Conservation (phyloP, 208 protist genomes). For the Naegleria gruberi region DNA sequence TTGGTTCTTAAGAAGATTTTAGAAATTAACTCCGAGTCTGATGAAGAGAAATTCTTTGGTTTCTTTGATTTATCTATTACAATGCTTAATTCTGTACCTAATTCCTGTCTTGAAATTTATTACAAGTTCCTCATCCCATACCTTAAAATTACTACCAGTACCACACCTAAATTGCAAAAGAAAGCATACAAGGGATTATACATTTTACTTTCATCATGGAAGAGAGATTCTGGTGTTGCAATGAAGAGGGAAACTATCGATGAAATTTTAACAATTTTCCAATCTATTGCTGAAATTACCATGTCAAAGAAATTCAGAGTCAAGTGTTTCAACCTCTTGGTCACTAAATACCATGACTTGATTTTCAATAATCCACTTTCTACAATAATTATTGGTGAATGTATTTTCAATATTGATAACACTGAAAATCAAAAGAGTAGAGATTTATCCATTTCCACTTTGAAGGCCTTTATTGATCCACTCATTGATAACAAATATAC, state of each 20-base stretch:
- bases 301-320: not conserved
- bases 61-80: not conserved
- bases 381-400: not conserved
- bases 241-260: not conserved
- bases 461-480: not conserved
- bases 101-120: not conserved
- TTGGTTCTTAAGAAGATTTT: not conserved
- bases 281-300: not conserved
- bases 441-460: not conserved
- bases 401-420: not conserved
- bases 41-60: not conserved
- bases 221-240: not conserved
- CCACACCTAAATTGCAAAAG: not conserved
- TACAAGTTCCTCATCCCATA: not conserved
- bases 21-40: not conserved
- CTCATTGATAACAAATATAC: not conserved
- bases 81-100: not conserved
- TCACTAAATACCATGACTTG: not conserved
- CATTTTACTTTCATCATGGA: not conserved
- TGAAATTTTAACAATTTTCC: not conserved
- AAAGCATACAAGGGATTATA: not conserved
- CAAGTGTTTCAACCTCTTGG: not conserved
- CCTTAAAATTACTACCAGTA: not conserved
- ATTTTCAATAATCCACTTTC: not conserved
- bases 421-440: not conserved